phyloP scores from a whole-genome alignment of 139 green algal species.

The Chlamydomonas sp. region DNA sequence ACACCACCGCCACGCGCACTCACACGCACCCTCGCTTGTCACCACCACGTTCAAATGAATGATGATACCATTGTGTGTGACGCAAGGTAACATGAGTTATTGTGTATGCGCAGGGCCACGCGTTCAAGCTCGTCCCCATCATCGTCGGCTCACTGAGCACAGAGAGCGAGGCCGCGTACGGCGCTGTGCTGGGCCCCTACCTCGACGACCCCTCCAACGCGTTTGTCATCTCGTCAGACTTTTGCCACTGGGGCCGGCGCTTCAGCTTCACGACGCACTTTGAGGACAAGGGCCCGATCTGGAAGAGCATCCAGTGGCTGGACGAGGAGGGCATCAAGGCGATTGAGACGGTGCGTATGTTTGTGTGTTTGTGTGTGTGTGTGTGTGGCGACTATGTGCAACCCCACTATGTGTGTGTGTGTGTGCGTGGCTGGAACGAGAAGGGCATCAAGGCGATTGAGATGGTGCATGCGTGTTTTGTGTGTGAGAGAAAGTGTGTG shows the following conservation, averaged over 20 bases:
- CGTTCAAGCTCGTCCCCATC: conserved; percentile 84
- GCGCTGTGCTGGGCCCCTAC: conserved; percentile 67
- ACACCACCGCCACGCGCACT: no score
- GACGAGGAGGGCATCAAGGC: conserved; percentile 75
- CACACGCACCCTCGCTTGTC: no score
- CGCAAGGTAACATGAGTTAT: conserved; percentile 66
- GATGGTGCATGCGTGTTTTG: background rate
- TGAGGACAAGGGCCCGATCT: conserved; percentile 64
- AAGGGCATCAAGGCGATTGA: no score
- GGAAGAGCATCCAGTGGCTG: conserved; percentile 77
- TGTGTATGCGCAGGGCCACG: conserved; percentile 23
- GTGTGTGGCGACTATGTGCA: no score
- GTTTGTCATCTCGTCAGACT: conserved; percentile 90
- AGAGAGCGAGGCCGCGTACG: conserved; percentile 76
- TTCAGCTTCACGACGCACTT: conserved; percentile 76
- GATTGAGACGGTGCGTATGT: conserved; percentile 84
- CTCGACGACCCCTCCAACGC: conserved; percentile 76
- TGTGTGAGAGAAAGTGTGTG: no score
- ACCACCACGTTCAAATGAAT: no score
- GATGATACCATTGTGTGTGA: no score
- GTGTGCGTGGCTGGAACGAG: no score
- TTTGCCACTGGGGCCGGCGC: conserved; percentile 91
- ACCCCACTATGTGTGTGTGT: no score
- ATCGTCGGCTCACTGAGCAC: conserved; percentile 78
- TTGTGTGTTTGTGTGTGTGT: no score